Percentiles rank a stretch among this genome's conserved stretches.
These are phyloP conservation scores for Tuber microsphaerosporum DNA, from an alignment of 495 filamentous ascomycete genomes.

Conservation along the genomic window DNA sequence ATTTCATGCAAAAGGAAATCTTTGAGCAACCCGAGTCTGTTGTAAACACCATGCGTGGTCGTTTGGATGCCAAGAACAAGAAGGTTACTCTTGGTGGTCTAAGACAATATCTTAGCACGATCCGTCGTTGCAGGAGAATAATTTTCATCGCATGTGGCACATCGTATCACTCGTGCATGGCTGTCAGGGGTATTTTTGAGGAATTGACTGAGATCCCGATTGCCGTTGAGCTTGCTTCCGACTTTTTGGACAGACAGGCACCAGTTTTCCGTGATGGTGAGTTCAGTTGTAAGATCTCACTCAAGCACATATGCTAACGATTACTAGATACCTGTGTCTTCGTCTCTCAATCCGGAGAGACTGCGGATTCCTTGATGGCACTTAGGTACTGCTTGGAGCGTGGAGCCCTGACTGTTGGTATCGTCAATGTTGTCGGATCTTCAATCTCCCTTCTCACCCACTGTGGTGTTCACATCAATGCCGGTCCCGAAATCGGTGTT, in stretches of 20 bases:
- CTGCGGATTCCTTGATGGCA: conserved; percentile 95
- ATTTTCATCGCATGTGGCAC: conserved; percentile 99
- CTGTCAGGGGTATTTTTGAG: conserved; percentile 93
- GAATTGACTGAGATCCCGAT: conserved; percentile 98
- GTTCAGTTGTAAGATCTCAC: neutral
- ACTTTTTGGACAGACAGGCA: conserved; percentile 93
- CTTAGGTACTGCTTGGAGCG: conserved; percentile 95
- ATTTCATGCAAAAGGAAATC: conserved; percentile 99
- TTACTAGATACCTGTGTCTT: conserved; percentile 86
- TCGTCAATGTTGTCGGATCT: conserved; percentile 96
- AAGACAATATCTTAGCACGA: conserved; percentile 90
- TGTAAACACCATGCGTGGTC: conserved; percentile 98
- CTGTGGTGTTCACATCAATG: conserved; percentile 99
- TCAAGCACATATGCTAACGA: neutral
- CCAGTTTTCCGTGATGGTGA: conserved; percentile 87
- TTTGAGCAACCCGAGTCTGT: conserved; percentile 99
- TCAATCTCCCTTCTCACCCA: conserved; percentile 97
- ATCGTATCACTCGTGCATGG: conserved; percentile 98
- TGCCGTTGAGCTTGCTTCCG: conserved; percentile 89
- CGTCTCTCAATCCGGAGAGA: conserved; percentile 97
- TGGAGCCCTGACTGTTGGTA: conserved; percentile 90
- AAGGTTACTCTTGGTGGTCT: conserved; percentile 90
- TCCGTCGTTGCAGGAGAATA: conserved; percentile 87
- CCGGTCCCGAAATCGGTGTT: conserved; percentile 96
- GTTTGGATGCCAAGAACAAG: conserved; percentile 86